phyloP scores from a whole-genome alignment of 257 asterid genomes.

The Dorcoceras hygrometricum region DNA sequence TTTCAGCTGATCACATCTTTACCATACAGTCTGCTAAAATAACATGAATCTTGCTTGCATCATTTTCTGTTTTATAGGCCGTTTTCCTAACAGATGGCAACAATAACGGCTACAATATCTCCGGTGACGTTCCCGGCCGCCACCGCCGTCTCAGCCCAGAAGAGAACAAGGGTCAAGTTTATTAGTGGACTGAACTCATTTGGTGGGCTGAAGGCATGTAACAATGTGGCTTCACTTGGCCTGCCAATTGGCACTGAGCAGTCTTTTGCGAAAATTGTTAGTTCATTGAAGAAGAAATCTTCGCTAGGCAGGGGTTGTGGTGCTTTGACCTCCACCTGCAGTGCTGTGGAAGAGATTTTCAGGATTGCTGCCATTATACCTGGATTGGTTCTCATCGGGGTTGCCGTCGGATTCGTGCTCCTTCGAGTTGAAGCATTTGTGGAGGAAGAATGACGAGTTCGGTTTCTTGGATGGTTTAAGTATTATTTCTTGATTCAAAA shows the following conservation, averaged over 20 bases:
- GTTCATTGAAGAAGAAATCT: slow-evolving; percentile 38
- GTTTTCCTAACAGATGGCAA: slow-evolving; percentile 42
- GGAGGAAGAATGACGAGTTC: slow-evolving; percentile 60
- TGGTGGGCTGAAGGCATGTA: slow-evolving; percentile 82
- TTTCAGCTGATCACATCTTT: not conserved
- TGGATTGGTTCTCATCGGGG: slow-evolving; percentile 71
- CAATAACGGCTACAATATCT: slow-evolving; percentile 40
- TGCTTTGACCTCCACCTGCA: slow-evolving; percentile 63
- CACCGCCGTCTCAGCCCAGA: slow-evolving; percentile 37
- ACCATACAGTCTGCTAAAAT: not conserved
- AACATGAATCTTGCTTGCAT: slow-evolving; percentile 15
- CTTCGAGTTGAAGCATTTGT: slow-evolving; percentile 70
- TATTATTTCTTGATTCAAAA: slow-evolving; percentile 30
- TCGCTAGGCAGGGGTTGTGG: slow-evolving; percentile 35
- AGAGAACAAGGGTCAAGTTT: slow-evolving; percentile 44
- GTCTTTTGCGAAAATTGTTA: slow-evolving; percentile 61
- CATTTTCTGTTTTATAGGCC: slow-evolving; percentile 30
- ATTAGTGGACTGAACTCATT: slow-evolving; percentile 70
- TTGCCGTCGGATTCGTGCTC: slow-evolving; percentile 82
- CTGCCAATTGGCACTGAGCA: slow-evolving; percentile 58
- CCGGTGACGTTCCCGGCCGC: slow-evolving; percentile 41
- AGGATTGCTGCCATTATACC: slow-evolving; percentile 64
- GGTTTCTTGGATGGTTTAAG: slow-evolving; percentile 16
- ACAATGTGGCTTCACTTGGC: slow-evolving; percentile 57
- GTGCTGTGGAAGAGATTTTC: slow-evolving; percentile 63